Evolutionary conservation across 345 rosid species (phyloP), one percentile per base, ranked within the genome.

Genomic region (Camelina hispida): DNA sequence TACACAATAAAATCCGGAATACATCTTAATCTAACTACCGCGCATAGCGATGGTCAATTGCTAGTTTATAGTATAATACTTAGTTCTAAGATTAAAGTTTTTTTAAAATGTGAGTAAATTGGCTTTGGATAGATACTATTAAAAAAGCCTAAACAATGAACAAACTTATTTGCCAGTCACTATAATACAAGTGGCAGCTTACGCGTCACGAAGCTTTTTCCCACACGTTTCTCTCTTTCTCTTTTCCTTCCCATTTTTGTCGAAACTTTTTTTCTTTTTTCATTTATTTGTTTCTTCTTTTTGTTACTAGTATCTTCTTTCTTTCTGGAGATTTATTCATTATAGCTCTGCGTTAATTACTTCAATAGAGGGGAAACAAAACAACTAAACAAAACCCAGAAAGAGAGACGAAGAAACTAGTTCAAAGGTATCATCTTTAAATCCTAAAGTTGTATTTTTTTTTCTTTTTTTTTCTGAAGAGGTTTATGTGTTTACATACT

Each of bases 121-220:
- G 30, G 20, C 43, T 56, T 69, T 23, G 17, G 40, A 40, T 23
- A 28, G 40, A 40, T 23, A 28, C 38, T 10, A 68, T 43, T 56
- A 48, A 57, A 50, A 50, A 67, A 47, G 22, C 22, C 62, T 28
- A 75, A 50, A 59, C 18, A 0, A 51, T 67, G 68, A 46, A 11
- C 1, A 47, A 13, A 66, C 7, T 13, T 57, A 12, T 48, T 23
- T 59, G 42, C 71, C 57, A 34, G 1, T 75, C 5, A 28, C 4
- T 15, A n/a, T 7, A 8, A 0, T 28, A 75, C 86, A 87, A 86
- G 87, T 92, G 92, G 75, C 82, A 16, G 10, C 79, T 25, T 75
- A 30, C 60, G 71, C 63, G 82, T 75, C 87, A 40, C 55, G 43
- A 15, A 4, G 16, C 63, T 11, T 25, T 54, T 48, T 16, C 83